phyloP scores from a whole-genome alignment of 2,329 filamentous ascomycete genomes.

The Aspergillus ochraceoroseus region DNA sequence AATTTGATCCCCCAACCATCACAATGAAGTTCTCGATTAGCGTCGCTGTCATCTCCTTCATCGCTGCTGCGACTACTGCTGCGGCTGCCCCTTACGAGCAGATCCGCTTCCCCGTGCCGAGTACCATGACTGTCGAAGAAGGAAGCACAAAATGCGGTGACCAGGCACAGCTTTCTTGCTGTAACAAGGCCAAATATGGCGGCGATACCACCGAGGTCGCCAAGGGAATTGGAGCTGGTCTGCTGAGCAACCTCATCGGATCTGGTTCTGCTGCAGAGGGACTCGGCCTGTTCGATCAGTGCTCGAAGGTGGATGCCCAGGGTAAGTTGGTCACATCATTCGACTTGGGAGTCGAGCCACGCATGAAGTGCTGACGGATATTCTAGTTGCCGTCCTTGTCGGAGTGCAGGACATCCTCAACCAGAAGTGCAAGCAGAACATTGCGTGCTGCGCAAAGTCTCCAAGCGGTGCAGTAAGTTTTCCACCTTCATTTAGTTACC shows the following conservation, averaged over 20 bases:
- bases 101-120: slow-evolving; percentile 22
- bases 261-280: slow-evolving; percentile 29
- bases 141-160: slow-evolving; percentile 34
- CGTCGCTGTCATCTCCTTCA: slow-evolving; percentile 28
- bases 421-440: slow-evolving; percentile 38
- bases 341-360: too few species aligned
- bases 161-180: slow-evolving; percentile 36
- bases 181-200: slow-evolving; percentile 35
- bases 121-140: slow-evolving; percentile 30
- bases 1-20: slow-evolving; percentile 10
- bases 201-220: slow-evolving; percentile 32
- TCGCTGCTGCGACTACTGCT: slow-evolving; percentile 21
- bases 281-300: slow-evolving; percentile 37
- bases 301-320: slow-evolving; percentile 36
- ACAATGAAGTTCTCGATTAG: slow-evolving; percentile 34
- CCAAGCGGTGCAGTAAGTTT: slow-evolving; percentile 27
- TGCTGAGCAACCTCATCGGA: slow-evolving; percentile 31
- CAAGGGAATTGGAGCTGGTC: slow-evolving; percentile 29
- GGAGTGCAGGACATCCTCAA: slow-evolving; percentile 31
- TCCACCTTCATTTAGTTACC: neutral
- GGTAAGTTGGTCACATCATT: slow-evolving; percentile 11
- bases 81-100: slow-evolving; percentile 26
- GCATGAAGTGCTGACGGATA: too few species aligned
- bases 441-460: slow-evolving; percentile 35
- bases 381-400: slow-evolving; percentile 15